phyloP scores from a whole-genome alignment of 202 grass and related monocot species.

The Tripidium arundinaceum region DNA sequence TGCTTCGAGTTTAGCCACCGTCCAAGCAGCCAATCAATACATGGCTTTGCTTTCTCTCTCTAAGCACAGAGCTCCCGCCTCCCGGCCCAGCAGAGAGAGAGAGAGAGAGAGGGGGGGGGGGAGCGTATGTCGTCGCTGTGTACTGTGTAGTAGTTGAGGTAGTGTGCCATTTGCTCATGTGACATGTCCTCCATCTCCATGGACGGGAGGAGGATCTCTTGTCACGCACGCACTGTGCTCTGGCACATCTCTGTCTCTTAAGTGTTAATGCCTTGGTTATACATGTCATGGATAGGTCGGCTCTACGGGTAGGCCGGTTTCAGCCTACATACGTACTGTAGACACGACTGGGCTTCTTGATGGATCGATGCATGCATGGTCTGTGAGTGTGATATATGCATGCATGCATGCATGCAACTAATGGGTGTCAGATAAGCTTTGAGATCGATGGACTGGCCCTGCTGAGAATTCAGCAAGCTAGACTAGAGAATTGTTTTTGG shows the following conservation, averaged over 20 bases:
- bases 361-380: not conserved
- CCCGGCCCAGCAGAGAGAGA: too few relatives aligned
- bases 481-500: not conserved
- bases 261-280: conserved; percentile 36
- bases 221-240: conserved; percentile 11
- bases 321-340: conserved; percentile 10
- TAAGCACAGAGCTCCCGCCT: not conserved
- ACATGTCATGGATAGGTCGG: conserved; percentile 31
- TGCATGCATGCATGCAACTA: not conserved
- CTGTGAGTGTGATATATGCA: not conserved
- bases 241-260: conserved; percentile 32
- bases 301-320: conserved; percentile 20
- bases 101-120: not conserved
- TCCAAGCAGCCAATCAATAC: conserved; percentile 32
- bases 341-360: not conserved
- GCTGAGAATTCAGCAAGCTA: not conserved
- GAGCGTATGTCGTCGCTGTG: not conserved
- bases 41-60: conserved; percentile 13
- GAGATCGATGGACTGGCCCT: not conserved
- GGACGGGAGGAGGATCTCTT: not conserved
- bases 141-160: not conserved
- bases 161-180: conserved; percentile 36
- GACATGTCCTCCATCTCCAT: not conserved
- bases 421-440: conserved; percentile 29
- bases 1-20: conserved; percentile 38